phyloP scores from a whole-genome alignment of 2,329 filamentous ascomycete genomes.

The Claviceps citrina region DNA sequence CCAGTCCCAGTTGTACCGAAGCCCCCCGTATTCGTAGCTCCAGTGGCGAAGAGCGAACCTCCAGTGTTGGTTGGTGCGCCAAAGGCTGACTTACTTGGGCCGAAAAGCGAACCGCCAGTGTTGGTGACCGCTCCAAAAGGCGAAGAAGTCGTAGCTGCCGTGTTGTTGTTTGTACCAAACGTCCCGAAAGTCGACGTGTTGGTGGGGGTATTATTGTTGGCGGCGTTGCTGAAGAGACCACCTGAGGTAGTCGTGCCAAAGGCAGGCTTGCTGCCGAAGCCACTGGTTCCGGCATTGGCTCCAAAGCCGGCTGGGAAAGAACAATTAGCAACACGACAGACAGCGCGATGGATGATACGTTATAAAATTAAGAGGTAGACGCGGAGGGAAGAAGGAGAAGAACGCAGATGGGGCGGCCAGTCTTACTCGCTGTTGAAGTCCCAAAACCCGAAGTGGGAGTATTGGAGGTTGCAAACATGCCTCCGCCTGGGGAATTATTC shows the following conservation, averaged over 20 bases:
- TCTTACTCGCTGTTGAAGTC: slow-evolving; percentile 18
- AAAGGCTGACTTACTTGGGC: slow-evolving; percentile 36
- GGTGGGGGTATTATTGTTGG: slow-evolving; percentile 20
- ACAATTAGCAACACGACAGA: background rate
- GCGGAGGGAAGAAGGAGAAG: background rate
- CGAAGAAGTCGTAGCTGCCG: slow-evolving; percentile 17
- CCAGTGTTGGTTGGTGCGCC: slow-evolving; percentile 26
- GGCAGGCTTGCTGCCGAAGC: slow-evolving; percentile 33
- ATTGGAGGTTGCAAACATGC: slow-evolving; percentile 28
- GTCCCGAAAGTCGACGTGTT: slow-evolving; percentile 24
- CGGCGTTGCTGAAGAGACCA: slow-evolving; percentile 31
- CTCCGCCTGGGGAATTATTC: slow-evolving; percentile 18
- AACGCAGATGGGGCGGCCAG: background rate
- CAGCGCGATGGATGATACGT: no score
- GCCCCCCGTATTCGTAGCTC: slow-evolving; percentile 16
- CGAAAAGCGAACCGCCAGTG: slow-evolving; percentile 37
- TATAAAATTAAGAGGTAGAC: no score
- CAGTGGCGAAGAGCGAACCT: slow-evolving; percentile 32
- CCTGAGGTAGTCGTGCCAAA: slow-evolving; percentile 32
- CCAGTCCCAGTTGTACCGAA: slow-evolving; percentile 30
- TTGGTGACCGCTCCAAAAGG: slow-evolving; percentile 25
- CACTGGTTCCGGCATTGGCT: slow-evolving; percentile 16
- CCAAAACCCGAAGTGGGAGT: slow-evolving; percentile 22
- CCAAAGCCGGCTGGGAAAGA: slow-evolving; percentile 22
- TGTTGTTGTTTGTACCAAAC: slow-evolving; percentile 22